Percentiles rank a stretch among this genome's conserved stretches.
phyloP scores from a whole-genome alignment of 1,139 yeast genomes.

The Protomyces gravidus region DNA sequence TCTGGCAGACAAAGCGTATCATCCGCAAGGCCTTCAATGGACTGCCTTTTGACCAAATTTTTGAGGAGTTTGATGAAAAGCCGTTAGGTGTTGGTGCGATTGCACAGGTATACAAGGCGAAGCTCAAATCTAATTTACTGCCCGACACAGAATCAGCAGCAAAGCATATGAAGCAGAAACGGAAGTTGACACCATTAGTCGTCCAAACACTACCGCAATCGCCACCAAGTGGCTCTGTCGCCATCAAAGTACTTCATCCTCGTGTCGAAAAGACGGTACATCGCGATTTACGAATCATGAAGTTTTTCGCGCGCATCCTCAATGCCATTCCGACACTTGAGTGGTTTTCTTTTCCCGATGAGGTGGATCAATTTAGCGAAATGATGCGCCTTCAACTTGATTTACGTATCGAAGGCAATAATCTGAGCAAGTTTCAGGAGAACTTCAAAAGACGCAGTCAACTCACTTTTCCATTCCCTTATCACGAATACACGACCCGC shows the following conservation, averaged over 20 bases:
- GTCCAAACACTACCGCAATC: constrained; percentile 31
- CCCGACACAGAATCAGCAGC: constrained; percentile 4
- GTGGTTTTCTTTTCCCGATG: constrained; percentile 93
- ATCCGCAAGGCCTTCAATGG: constrained; percentile 61
- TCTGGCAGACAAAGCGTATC: constrained; percentile 56
- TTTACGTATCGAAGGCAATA: constrained; percentile 80
- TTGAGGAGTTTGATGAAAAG: constrained; percentile 66
- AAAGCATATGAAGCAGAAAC: constrained; percentile 1
- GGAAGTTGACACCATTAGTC: constrained; percentile 19
- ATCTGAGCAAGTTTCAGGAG: constrained; percentile 62
- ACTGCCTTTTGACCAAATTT: constrained; percentile 63
- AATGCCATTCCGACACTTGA: constrained; percentile 87
- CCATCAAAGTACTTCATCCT: constrained; percentile 91
- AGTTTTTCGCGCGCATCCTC: constrained; percentile 64
- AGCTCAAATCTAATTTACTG: constrained; percentile 41
- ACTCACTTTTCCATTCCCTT: constrained; percentile 78
- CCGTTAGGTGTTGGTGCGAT: constrained; percentile 97
- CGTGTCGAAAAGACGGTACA: constrained; percentile 64
- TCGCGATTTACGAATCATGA: constrained; percentile 81
- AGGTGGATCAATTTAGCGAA: constrained; percentile 78
- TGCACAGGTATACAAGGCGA: constrained; percentile 82
- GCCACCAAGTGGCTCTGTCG: constrained; percentile 59
- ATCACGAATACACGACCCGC: constrained; percentile 57
- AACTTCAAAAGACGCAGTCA: constrained; percentile 59
- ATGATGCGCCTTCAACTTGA: constrained; percentile 89